Percentiles rank a stretch among this genome's conserved stretches.
These are phyloP conservation scores for Mycena epipterygia DNA, from an alignment of 768 basidiomycete genomes.

Conservation along the genomic window DNA sequence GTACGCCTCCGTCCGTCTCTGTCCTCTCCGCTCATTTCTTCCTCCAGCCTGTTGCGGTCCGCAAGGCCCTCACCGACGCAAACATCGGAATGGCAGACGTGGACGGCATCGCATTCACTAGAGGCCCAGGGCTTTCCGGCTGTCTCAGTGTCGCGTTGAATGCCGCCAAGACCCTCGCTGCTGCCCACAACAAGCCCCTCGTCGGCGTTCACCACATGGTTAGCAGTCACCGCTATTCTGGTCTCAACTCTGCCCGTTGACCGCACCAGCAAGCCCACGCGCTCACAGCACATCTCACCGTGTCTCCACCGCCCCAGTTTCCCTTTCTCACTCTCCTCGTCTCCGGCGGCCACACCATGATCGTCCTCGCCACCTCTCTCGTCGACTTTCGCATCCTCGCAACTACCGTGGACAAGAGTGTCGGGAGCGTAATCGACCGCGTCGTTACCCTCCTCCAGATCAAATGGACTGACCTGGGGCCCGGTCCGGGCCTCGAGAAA, in stretches of 20 bases:
- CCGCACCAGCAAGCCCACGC: constrained; percentile 90
- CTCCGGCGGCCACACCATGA: constrained; percentile 95
- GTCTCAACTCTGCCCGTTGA: constrained; percentile 12
- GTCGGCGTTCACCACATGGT: constrained; percentile 98
- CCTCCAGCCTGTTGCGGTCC: constrained; percentile 80
- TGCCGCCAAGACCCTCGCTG: constrained; percentile 89
- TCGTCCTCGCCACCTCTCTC: constrained; percentile 78
- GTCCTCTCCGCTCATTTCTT: not conserved
- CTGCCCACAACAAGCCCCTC: constrained; percentile 81
- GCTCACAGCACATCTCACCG: constrained; percentile 82
- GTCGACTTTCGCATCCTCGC: constrained; percentile 77
- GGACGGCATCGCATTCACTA: constrained; percentile 92
- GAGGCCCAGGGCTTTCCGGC: constrained; percentile 88
- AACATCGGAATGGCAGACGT: constrained; percentile 70
- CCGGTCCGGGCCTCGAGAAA: constrained; percentile 86
- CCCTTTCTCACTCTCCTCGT: constrained; percentile 92
- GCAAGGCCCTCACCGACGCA: constrained; percentile 76
- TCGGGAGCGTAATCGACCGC: constrained; percentile 90
- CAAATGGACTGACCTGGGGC: constrained; percentile 72
- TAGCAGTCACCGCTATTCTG: constrained; percentile 20
- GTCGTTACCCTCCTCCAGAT: constrained; percentile 79
- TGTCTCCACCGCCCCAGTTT: constrained; percentile 65
- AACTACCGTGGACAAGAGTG: constrained; percentile 79
- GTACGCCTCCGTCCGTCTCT: constrained; percentile 48
- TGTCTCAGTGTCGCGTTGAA: constrained; percentile 86